Evolutionary conservation across 2,329 filamentous ascomycete genomes (phyloP).

Genomic region (Arthrobotrys sinensis): DNA sequence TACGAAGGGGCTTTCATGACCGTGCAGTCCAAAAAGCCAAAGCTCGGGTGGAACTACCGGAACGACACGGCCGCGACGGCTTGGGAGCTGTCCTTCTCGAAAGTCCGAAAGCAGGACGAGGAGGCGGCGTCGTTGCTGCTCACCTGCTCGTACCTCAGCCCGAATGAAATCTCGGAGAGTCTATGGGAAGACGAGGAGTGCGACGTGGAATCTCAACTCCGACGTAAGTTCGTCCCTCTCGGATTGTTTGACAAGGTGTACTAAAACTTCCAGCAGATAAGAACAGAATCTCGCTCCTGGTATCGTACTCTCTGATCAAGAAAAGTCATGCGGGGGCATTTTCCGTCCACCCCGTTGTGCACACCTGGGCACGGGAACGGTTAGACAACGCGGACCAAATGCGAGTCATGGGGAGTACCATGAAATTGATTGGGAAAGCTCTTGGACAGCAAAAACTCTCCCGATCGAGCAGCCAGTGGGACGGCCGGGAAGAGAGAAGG

Average conservation of each 20-base stretch:
- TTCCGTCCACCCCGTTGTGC: slow-evolving; percentile 60
- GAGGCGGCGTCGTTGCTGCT: slow-evolving; percentile 57
- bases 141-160: slow-evolving; percentile 61
- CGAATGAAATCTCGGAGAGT: slow-evolving; percentile 57
- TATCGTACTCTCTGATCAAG: slow-evolving; percentile 32
- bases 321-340: slow-evolving; percentile 15
- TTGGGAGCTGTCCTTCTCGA: slow-evolving; percentile 60
- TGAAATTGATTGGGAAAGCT: not conserved
- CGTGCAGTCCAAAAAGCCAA: slow-evolving; percentile 40
- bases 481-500: slow-evolving; percentile 6
- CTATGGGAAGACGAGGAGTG: slow-evolving; percentile 37
- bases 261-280: slow-evolving; percentile 14
- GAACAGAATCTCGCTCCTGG: slow-evolving; percentile 30
- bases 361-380: slow-evolving; percentile 58
- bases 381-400: not conserved
- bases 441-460: not conserved
- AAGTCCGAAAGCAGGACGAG: slow-evolving; percentile 45
- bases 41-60: not conserved
- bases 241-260: slow-evolving; percentile 4
- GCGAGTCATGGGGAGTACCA: not conserved
- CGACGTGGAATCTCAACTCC: slow-evolving; percentile 4
- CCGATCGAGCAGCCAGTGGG: not conserved
- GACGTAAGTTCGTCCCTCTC: slow-evolving; percentile 17
- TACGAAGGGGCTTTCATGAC: slow-evolving; percentile 54
- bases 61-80: slow-evolving; percentile 52